A percentile compares a stretch with the other conserved stretches of the same genome.
Evolutionary conservation across 805 yeast species (phyloP).

Genomic region (Saccharomycopsis olivae): DNA sequence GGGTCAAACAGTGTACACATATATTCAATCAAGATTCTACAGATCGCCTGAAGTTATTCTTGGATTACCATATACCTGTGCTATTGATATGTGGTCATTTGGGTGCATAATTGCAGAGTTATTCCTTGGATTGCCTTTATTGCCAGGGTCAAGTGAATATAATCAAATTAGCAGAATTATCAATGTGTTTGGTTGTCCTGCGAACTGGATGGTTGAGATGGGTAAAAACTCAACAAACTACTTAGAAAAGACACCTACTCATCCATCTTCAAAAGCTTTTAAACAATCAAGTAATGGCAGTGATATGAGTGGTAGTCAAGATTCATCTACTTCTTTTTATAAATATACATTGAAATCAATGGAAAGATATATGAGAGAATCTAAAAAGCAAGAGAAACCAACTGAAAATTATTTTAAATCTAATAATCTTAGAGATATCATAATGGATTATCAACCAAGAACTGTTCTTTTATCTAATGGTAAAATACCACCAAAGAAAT

Average conservation of each 20-base stretch:
- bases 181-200: slow-evolving; percentile 78
- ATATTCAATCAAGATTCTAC: slow-evolving; percentile 87
- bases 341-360: slow-evolving; percentile 33
- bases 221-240: slow-evolving; percentile 76
- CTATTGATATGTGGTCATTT: slow-evolving; percentile 96
- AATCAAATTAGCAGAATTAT: slow-evolving; percentile 79
- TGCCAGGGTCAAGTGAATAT: slow-evolving; percentile 92
- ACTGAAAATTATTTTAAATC: slow-evolving; percentile 74
- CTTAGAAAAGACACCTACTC: slow-evolving; percentile 32
- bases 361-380: slow-evolving; percentile 39
- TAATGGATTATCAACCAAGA: slow-evolving; percentile 53
- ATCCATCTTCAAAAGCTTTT: slow-evolving; percentile 18
- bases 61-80: slow-evolving; percentile 84
- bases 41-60: slow-evolving; percentile 90
- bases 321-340: slow-evolving; percentile 12
- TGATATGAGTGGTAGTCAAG: too few species aligned
- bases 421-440: slow-evolving; percentile 56
- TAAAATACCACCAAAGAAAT: slow-evolving; percentile 8
- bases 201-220: slow-evolving; percentile 93
- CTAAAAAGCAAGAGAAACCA: slow-evolving; percentile 51
- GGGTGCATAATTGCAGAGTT: slow-evolving; percentile 90
- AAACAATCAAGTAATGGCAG: too few species aligned
- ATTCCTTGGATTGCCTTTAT: slow-evolving; percentile 82
- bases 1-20: slow-evolving; percentile 78
- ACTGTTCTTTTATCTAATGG: slow-evolving; percentile 22